These are phyloP conservation scores for Rauvolfia tetraphylla DNA, from an alignment of 257 asterid genomes.

Conservation along the genomic window DNA sequence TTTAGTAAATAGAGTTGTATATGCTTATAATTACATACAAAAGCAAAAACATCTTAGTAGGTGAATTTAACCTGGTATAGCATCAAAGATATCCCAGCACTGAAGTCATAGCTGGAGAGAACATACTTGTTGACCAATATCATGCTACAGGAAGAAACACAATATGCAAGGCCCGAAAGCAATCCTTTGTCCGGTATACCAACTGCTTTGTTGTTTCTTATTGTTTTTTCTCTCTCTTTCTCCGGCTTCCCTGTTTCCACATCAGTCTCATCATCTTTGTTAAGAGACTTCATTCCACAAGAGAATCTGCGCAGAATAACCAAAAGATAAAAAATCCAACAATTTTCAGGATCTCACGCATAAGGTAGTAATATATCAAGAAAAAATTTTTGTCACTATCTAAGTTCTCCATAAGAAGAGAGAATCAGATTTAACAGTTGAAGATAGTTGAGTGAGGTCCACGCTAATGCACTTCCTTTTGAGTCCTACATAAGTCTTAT, in stretches of 20 bases:
- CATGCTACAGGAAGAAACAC: conserved; percentile 89
- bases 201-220: conserved; percentile 37
- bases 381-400: not conserved
- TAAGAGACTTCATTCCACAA: conserved; percentile 45
- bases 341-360: not conserved
- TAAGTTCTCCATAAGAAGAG: not conserved
- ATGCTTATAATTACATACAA: not conserved
- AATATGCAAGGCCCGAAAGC: conserved; percentile 76
- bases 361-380: conserved; percentile 1
- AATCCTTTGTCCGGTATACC: conserved; percentile 58
- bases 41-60: not conserved
- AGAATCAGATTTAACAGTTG: not conserved
- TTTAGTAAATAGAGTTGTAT: not conserved
- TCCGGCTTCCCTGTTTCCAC: conserved; percentile 58
- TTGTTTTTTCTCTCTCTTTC: conserved; percentile 45
- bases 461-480: not conserved
- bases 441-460: not conserved
- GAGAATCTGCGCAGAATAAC: conserved; percentile 35
- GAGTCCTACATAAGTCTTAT: not conserved
- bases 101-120: conserved; percentile 82
- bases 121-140: conserved; percentile 87
- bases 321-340: conserved; percentile 14
- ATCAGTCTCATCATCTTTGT: conserved; percentile 47
- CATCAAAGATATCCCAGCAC: conserved; percentile 93
- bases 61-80: conserved; percentile 67